phyloP scores from a whole-genome alignment of 805 yeast genomes.

The Wickerhamiella brachini region DNA sequence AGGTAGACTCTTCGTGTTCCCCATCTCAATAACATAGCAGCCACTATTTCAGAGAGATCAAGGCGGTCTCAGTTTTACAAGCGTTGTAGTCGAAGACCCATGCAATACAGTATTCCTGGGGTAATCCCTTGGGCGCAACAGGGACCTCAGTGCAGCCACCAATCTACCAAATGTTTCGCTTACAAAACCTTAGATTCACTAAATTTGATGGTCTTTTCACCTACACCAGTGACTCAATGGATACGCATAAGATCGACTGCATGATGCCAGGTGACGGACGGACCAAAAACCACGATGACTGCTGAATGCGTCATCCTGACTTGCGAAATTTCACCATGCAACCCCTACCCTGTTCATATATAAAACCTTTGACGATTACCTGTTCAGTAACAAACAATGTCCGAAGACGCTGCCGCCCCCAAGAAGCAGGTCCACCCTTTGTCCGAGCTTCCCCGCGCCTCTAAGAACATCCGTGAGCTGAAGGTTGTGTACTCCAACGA shows the following conservation, averaged over 20 bases:
- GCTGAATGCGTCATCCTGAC: not conserved
- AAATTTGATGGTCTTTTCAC: no score
- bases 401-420: slow-evolving; percentile 9
- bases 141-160: no score
- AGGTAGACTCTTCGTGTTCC: no score
- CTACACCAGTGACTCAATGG: not conserved
- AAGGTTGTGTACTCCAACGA: slow-evolving; percentile 94
- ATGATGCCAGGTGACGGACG: not conserved
- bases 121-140: no score
- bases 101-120: no score
- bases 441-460: slow-evolving; percentile 54
- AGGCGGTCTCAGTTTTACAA: no score
- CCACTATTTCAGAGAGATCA: no score
- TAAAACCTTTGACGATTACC: not conserved
- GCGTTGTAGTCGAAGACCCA: no score
- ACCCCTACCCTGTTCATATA: not conserved
- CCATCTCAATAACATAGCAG: no score
- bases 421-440: slow-evolving; percentile 89
- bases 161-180: no score
- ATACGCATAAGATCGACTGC: not conserved
- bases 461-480: slow-evolving; percentile 75
- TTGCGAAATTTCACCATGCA: not conserved
- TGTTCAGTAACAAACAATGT: not conserved
- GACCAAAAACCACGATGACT: not conserved
- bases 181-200: no score